Evolutionary conservation across 768 basidiomycete genomes (phyloP).

Genomic region (Podaxis rugospora): DNA sequence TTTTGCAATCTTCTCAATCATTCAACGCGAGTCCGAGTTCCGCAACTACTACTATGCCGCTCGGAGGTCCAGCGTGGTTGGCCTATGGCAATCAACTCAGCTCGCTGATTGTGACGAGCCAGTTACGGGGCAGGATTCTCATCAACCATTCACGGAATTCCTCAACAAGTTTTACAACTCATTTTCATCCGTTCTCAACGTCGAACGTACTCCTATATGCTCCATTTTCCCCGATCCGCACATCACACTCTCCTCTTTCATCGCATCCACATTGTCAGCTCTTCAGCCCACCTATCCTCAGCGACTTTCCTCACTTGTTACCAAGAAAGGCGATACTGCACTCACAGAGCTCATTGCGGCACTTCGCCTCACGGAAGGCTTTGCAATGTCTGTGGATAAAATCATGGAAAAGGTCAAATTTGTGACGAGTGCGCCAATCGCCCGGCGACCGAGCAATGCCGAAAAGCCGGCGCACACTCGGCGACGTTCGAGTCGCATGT

Average conservation of each 20-base stretch:
- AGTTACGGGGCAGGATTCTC: conserved; percentile 11
- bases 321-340: conserved; percentile 56
- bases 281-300: conserved; percentile 81
- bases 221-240: conserved; percentile 87
- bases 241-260: conserved; percentile 71
- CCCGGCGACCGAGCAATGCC: conserved; percentile 10
- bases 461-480: conserved; percentile 33
- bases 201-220: conserved; percentile 70
- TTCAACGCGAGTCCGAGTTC: conserved; percentile 91
- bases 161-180: conserved; percentile 71
- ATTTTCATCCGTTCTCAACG: conserved; percentile 60
- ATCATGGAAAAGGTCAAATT: conserved; percentile 68
- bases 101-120: conserved; percentile 42
- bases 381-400: conserved; percentile 68
- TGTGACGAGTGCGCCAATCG: conserved; percentile 25
- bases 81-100: conserved; percentile 61
- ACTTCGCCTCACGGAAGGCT: conserved; percentile 78
- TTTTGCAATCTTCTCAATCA: conserved; percentile 84
- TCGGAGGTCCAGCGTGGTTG: conserved; percentile 57
- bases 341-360: conserved; percentile 68
- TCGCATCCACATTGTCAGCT: conserved; percentile 74
- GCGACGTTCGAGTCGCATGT: conserved; percentile 59
- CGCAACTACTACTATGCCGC: conserved; percentile 92
- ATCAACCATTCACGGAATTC: conserved; percentile 57
- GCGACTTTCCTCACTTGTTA: conserved; percentile 67